Evolutionary conservation across 2,329 filamentous ascomycete species (phyloP), one percentile per base, ranked within the genome.

Genomic region (Zarea fungicola): DNA sequence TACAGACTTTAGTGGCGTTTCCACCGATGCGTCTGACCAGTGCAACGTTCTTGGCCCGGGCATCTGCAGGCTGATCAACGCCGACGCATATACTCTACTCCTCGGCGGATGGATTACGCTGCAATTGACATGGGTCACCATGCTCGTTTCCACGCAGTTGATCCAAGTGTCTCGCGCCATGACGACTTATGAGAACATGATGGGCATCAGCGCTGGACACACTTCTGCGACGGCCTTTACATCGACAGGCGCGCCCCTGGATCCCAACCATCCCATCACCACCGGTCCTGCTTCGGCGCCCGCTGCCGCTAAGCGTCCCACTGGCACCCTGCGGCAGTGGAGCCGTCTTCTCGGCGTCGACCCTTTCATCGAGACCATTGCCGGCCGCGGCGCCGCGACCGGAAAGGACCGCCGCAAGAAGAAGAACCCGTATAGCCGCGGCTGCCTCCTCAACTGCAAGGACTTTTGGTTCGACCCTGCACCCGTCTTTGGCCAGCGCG

Each of bases 141-240:
- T 99, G 91, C 83, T 99, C 28, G 77, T 96, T 52, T 86, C 90
- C 55, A 95, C 97, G 5, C 95, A 99, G 64, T 83, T 96, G 44
- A 77, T 96, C 43, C 93, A 99, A 64, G 85, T 99, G 44, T 87
- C 90, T 0, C 84, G 90, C 53, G 95, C 91, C 50, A 85, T 95
- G 74, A 99, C 93, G 1, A 99, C 93, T 0, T 97, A 88, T 68
- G 93, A 99, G 68, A 95, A 91, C 66, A 97, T 99, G 91, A 84
- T 85, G 54, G 86, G 89, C 43, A 78, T 90, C 53, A 78, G 83
- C 50, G 76, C 85, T 54, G 63, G 62, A 5, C 23, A 44, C 14
- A 81, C 83, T 1, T 72, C 91, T 26, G 83, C 83, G 6, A 83
- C 84, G 1, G 87, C 87, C 46, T 83, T 96, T 59, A 85, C 89